These are phyloP conservation scores for Suillus ampliporus DNA, from an alignment of 768 basidiomycete genomes.

Conservation along the genomic window DNA sequence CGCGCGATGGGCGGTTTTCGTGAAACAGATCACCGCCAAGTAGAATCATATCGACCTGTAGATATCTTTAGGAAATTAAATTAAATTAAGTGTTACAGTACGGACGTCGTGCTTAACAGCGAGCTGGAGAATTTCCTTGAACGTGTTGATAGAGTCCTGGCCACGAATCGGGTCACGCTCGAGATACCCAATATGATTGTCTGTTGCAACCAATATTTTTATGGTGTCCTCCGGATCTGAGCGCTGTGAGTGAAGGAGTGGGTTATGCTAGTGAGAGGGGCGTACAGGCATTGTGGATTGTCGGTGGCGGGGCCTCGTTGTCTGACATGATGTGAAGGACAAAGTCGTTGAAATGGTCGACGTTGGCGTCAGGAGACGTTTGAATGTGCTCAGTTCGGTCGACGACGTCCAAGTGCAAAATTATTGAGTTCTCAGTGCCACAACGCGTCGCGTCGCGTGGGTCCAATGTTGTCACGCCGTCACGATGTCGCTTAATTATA, in stretches of 20 bases:
- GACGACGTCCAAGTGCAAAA: neutral
- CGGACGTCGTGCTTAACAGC: constrained; percentile 87
- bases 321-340: neutral
- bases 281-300: constrained; percentile 1
- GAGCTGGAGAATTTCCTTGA: constrained; percentile 90
- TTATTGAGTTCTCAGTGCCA: neutral
- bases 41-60: constrained; percentile 92
- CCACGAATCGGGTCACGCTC: constrained; percentile 95
- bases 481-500: neutral
- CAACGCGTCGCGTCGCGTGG: constrained; percentile 8
- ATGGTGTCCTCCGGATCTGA: constrained; percentile 72
- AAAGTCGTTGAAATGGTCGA: neutral
- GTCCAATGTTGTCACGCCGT: constrained; percentile 3
- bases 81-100: constrained; percentile 15
- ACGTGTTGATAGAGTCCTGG: constrained; percentile 94
- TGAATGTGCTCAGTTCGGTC: too few relatives aligned
- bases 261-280: neutral
- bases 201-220: constrained; percentile 88
- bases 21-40: constrained; percentile 97
- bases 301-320: neutral
- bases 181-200: constrained; percentile 94
- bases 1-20: constrained; percentile 93
- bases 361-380: neutral
- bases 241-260: neutral
- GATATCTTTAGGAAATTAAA: neutral